These are phyloP conservation scores for grape (Vitis vinifera) DNA, from an alignment of 164 flowering plant genomes.

Conservation along the genomic window DNA sequence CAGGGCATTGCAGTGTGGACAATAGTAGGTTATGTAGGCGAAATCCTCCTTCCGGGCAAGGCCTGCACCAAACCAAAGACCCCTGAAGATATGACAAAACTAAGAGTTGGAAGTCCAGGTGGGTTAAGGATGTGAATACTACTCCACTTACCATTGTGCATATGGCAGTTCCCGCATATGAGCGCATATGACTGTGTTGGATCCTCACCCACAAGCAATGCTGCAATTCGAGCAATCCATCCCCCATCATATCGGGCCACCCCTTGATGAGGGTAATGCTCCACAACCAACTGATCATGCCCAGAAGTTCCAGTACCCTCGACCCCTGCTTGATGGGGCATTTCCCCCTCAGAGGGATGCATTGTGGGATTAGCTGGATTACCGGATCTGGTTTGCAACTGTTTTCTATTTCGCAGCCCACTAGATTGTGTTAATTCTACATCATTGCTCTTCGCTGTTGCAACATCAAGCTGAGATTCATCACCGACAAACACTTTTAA, in stretches of 20 bases:
- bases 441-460: conserved; percentile 73
- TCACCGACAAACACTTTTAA: conserved; percentile 71
- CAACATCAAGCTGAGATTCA: conserved; percentile 34
- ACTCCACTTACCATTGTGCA: conserved; percentile 86
- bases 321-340: conserved; percentile 19
- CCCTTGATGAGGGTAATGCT: conserved; percentile 51
- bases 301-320: conserved; percentile 27
- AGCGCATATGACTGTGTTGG: conserved; percentile 92
- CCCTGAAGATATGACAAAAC: not conserved
- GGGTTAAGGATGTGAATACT: not conserved
- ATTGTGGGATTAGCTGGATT: conserved; percentile 38
- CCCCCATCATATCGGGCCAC: conserved; percentile 56
- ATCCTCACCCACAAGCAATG: conserved; percentile 94
- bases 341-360: conserved; percentile 31
- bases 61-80: conserved; percentile 43
- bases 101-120: too few relatives aligned
- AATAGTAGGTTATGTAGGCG: conserved; percentile 75
- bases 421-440: conserved; percentile 54
- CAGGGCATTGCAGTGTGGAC: conserved; percentile 83
- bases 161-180: conserved; percentile 93
- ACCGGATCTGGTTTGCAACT: conserved; percentile 36
- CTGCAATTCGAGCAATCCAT: conserved; percentile 89
- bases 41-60: conserved; percentile 91
- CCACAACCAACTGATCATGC: conserved; percentile 48
- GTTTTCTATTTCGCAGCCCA: conserved; percentile 77